phyloP scores from a whole-genome alignment of 2,329 filamentous ascomycete genomes.

The Paraconiothyrium sp. region DNA sequence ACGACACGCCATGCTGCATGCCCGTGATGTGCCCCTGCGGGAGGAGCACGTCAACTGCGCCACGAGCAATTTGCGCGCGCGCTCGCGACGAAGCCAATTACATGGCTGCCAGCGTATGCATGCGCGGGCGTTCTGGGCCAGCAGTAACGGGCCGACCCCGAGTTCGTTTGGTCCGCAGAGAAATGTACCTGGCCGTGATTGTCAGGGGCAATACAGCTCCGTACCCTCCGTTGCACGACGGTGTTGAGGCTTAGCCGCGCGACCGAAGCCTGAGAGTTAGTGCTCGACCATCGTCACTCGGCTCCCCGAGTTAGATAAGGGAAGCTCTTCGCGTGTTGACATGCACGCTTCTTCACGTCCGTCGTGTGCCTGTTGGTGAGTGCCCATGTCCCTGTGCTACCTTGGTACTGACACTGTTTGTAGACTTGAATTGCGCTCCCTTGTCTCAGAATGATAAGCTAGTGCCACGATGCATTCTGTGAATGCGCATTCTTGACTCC shows the following conservation, averaged over 20 bases:
- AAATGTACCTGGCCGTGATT: neutral
- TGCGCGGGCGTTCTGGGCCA: neutral
- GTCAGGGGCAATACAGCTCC: neutral
- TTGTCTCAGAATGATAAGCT: slow-evolving; percentile 4
- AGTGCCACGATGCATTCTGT: slow-evolving; percentile 16
- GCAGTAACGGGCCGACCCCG: neutral
- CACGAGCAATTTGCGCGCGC: slow-evolving; percentile 11
- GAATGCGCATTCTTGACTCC: slow-evolving; percentile 17
- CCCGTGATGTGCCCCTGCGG: neutral
- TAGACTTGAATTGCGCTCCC: neutral
- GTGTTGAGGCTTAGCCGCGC: slow-evolving; percentile 5
- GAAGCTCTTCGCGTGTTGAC: neutral
- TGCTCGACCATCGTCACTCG: neutral
- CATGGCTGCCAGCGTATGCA: slow-evolving; percentile 6
- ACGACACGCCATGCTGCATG: neutral
- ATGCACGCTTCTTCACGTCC: neutral
- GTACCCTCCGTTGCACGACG: neutral
- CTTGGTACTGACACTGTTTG: neutral
- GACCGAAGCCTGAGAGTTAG: neutral
- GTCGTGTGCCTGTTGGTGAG: slow-evolving; percentile 3
- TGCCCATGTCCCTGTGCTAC: neutral
- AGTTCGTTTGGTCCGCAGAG: neutral
- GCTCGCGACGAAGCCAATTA: slow-evolving; percentile 13
- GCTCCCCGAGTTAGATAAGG: neutral
- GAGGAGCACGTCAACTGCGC: slow-evolving; percentile 13